Conservation (phyloP, 495 filamentous ascomycete genomes). For the Astrothelium macrocarpum region DNA sequence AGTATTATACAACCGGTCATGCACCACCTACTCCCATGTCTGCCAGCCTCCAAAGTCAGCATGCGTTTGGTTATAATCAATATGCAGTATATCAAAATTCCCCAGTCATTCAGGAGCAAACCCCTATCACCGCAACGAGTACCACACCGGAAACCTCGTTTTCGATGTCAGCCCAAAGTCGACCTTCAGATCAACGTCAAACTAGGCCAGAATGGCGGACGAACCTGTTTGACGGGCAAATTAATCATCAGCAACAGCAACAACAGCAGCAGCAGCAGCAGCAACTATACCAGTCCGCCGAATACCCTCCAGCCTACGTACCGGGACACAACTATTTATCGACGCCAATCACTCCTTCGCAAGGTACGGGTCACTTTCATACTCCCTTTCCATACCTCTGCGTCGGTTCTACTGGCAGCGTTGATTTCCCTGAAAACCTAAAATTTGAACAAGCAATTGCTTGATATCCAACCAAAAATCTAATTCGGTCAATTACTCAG, state of each 20-base stretch:
- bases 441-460: slow-evolving; percentile 2
- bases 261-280: not conserved
- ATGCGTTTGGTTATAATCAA: not conserved
- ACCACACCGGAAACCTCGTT: not conserved
- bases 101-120: not conserved
- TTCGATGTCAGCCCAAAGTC: not conserved
- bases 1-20: not conserved
- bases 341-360: slow-evolving; percentile 3
- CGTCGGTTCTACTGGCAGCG: not conserved
- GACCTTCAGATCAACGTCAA: not conserved
- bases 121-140: not conserved
- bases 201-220: not conserved
- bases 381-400: slow-evolving; percentile 3
- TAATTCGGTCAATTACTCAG: not conserved
- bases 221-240: slow-evolving; percentile 7
- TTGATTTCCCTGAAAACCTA: not conserved
- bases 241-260: not conserved
- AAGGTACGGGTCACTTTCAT: slow-evolving; percentile 1
- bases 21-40: not conserved
- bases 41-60: not conserved
- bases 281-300: not conserved
- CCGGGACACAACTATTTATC: not conserved
- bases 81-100: not conserved
- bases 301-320: not conserved
- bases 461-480: not conserved